phyloP scores from a whole-genome alignment of 129 eudicot species.

The Flaveria brownii region DNA sequence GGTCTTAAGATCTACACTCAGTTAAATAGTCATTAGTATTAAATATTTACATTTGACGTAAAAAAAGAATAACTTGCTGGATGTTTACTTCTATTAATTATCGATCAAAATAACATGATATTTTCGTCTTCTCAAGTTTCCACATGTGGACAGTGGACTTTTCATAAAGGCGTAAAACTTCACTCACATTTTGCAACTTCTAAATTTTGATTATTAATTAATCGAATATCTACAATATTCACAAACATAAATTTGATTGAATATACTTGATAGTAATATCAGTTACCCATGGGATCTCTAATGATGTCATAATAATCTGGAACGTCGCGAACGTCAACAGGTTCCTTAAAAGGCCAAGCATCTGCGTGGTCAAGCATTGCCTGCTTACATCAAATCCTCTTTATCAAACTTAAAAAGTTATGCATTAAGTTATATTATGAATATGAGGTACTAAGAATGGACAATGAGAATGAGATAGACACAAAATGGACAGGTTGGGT shows the following conservation, averaged over 20 bases:
- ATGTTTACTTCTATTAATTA: neutral
- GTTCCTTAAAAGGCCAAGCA: constrained; percentile 98
- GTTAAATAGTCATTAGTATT: neutral
- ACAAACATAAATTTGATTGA: neutral
- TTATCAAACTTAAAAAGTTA: neutral
- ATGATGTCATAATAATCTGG: constrained; percentile 97
- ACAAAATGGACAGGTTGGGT: neutral
- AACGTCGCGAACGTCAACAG: constrained; percentile 89
- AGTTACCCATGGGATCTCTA: constrained; percentile 91
- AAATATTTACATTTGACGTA: neutral
- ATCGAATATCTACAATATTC: neutral
- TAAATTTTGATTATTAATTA: neutral
- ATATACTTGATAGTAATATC: neutral
- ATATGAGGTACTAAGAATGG: neutral
- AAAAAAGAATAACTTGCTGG: neutral
- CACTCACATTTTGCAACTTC: neutral
- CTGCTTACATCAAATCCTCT: constrained; percentile 44
- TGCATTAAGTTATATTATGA: neutral
- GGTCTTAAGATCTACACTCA: constrained; percentile 73
- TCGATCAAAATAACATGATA: neutral
- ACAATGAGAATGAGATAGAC: neutral
- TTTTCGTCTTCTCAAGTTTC: no score
- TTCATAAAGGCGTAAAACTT: neutral
- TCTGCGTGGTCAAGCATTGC: constrained; percentile 82
- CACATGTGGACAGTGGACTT: neutral